Evolutionary conservation across 441 rosid genomes (phyloP), one percentile per base, ranked within the genome.

Genomic region (Euphorbia corollata): DNA sequence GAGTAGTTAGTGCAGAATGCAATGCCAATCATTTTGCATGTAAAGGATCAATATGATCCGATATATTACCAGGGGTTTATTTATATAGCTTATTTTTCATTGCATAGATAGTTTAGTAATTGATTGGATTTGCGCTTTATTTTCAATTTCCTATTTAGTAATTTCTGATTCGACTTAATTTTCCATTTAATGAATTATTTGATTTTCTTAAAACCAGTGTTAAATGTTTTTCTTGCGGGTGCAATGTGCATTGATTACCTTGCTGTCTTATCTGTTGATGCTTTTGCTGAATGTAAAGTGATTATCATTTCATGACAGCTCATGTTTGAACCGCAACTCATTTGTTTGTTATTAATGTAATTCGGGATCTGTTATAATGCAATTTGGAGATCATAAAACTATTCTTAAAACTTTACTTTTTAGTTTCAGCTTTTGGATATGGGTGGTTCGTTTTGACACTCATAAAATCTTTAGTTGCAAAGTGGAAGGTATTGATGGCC

Each of bases 91-190:
- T 59, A 43, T 34, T 59, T 59, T 68, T 30, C 7, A 20, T 47
- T n/a, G 39, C 60, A 15, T 68, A 16, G 59, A 60, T 8, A 9
- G 22, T 60, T 45, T 20, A 4, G 58, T 27, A 36, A 24, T 58
- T 43, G 56, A 58, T 43, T n/a, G 54, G 24, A 9, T 67, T 57
- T 7, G 9, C n/a, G 36, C 63, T 4, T 7, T 48, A 32, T 39
- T n/a, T 67, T 20, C 39, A 60, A 6, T 62, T 69, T 20, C 56
- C 72, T 34, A 39, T 69, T 34, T 54, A 23, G 20, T 20, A 51
- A 51, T 23, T 51, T 3, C 23, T 3, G 9, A 51, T 16, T 27
- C 55, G 53, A 34, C 56, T 43, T 57, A 24, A 51, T 67, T 57
- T 12, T 18, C 54, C 12, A n/a, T 43, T 24, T 18, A 68, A 47